Conservation (phyloP, 129 eudicot species). For the Helichrysum umbraculigerum region DNA sequence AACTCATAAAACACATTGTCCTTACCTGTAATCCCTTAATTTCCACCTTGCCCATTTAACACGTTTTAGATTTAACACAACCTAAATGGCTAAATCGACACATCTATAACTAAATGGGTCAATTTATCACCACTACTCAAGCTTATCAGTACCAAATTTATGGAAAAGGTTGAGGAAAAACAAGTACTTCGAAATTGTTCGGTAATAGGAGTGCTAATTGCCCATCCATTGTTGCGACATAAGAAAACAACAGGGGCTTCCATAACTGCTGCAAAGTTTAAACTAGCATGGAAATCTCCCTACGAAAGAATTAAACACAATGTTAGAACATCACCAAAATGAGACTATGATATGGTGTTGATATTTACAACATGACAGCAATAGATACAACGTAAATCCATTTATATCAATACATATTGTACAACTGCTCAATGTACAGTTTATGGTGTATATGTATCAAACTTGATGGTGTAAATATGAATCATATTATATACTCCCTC, state of each 20-base stretch:
- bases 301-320: conserved; percentile 27
- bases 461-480: too few relatives aligned
- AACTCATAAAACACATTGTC: too few relatives aligned
- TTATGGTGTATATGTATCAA: too few relatives aligned
- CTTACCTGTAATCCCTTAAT: too few relatives aligned
- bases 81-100: not conserved
- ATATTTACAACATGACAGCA: too few relatives aligned
- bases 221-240: conserved; percentile 96
- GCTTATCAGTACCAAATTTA: not conserved
- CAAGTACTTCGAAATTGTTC: conserved; percentile 81
- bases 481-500: too few relatives aligned
- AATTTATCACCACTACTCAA: conserved; percentile 33
- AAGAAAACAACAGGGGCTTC: conserved; percentile 76
- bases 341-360: not conserved
- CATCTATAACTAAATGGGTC: not conserved
- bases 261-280: conserved; percentile 92
- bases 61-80: not conserved
- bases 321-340: conserved; percentile 8
- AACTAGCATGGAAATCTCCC: conserved; percentile 93
- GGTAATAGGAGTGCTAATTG: conserved; percentile 75
- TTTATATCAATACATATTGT: too few relatives aligned
- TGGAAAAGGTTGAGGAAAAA: not conserved
- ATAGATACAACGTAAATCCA: too few relatives aligned
- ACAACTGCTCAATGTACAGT: too few relatives aligned
- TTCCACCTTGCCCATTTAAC: not conserved